Percentiles rank a stretch among this genome's conserved stretches.
phyloP scores from a whole-genome alignment of 352 stramenopile species.

The Pythium biforme region DNA sequence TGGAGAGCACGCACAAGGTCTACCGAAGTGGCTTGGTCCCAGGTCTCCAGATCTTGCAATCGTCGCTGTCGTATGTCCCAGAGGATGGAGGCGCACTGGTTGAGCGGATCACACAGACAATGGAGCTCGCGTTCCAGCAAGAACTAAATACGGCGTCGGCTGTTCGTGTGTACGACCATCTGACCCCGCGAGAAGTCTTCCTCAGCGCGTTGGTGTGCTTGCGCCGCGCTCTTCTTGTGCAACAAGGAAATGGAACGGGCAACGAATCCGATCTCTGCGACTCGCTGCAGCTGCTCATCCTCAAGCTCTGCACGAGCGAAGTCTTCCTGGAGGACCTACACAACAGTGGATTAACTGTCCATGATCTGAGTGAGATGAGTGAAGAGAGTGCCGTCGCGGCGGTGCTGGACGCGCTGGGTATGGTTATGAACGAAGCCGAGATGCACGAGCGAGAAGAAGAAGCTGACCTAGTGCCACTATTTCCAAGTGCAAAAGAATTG shows the following conservation, averaged over 20 bases:
- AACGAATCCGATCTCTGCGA: conserved; percentile 25
- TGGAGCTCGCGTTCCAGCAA: conserved; percentile 76
- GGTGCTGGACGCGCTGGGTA: conserved; percentile 54
- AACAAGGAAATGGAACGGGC: conserved; percentile 31
- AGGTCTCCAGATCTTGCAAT: conserved; percentile 67
- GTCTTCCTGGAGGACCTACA: conserved; percentile 70
- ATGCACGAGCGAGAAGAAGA: conserved; percentile 72
- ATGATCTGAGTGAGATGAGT: conserved; percentile 52
- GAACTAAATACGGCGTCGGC: conserved; percentile 64
- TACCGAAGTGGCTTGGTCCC: conserved; percentile 69
- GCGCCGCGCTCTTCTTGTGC: conserved; percentile 56
- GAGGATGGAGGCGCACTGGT: conserved; percentile 39
- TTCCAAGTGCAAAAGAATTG: conserved; percentile 61
- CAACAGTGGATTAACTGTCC: conserved; percentile 43
- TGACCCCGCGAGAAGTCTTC: conserved; percentile 76
- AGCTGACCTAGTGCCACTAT: conserved; percentile 65
- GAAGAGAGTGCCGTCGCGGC: conserved; percentile 56
- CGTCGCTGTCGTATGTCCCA: conserved; percentile 43
- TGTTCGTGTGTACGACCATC: conserved; percentile 63
- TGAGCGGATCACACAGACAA: conserved; percentile 49
- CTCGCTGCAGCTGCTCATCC: conserved; percentile 50
- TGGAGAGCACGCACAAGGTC: conserved; percentile 77
- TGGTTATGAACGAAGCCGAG: conserved; percentile 68
- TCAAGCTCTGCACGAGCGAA: conserved; percentile 73
- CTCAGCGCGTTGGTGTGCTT: conserved; percentile 71